Base-by-base conservation (phyloP, 305 asterid genomes). In the Rubia peregrina region DNA sequence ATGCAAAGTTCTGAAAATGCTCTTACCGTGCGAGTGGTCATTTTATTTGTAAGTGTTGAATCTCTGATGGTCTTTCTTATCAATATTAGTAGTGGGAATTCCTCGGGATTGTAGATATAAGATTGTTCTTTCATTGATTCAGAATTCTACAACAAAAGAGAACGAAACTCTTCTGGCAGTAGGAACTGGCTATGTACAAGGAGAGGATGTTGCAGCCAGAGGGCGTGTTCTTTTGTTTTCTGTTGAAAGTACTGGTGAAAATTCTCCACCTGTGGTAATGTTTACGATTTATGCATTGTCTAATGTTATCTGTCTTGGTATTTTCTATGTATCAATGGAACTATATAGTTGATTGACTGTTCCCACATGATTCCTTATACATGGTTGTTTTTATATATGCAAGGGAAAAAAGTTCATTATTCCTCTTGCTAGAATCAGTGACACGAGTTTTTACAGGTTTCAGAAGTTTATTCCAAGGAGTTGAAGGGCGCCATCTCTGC, bases 401-500 rank as follows among this genome's bases (percentile, higher is more conserved):
- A 5, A 13, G n/a, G 30, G 33, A 48, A 48, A 7, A 6, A 26
- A 57, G 9, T 17, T n/a, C 14, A 30, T 56, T 55, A 0, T 59
- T 46, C 63, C 40, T 46, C 48, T 9, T 5, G 48, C 36, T 22
- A 44, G 46, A 69, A 65, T 41, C 13, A 49, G 67, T 64, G 41
- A 40, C 30, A 16, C 44, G 36, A 21, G 30, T 79, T 65, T 67
- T 86, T 80, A 64, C 85, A 94, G 99, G 95, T 94, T 70, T 57
- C 86, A 22, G 98, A 94, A 80, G 91, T 88, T 42, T 91, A 88
- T 85, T 86, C 97, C 77, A 91, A 89, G 84, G 99, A 94, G 85
- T 79, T 91, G 80, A 94, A 94, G 84, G 99, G 99, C 80, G 98
- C 99, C 77, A 94, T 94, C 81, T 91, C 99, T 74, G 99, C 99